phyloP scores from a whole-genome alignment of 345 rosid species.

The Hirschfeldia incana region DNA sequence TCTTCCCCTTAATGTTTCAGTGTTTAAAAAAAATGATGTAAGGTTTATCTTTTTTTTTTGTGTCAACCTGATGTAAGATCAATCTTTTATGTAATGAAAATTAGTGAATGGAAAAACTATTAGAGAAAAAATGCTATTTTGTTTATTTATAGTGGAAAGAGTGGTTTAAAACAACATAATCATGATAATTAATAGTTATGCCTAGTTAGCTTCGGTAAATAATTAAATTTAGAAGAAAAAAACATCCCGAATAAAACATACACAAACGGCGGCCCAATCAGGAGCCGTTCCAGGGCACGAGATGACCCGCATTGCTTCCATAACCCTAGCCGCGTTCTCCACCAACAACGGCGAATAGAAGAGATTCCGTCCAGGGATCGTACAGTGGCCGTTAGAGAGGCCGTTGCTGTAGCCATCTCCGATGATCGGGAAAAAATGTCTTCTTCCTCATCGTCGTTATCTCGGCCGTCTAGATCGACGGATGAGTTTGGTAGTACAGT shows the following conservation, averaged over 20 bases:
- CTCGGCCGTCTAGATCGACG: slow-evolving; percentile 42
- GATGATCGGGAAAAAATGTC: slow-evolving; percentile 6
- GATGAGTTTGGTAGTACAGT: slow-evolving; percentile 74
- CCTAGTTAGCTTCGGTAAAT: not conserved
- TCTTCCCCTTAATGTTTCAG: not conserved
- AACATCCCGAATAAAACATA: no score
- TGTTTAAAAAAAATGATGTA: not conserved
- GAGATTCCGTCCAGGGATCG: slow-evolving; percentile 48
- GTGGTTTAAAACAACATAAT: no score
- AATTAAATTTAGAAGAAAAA: no score
- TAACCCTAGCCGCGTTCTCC: slow-evolving; percentile 62
- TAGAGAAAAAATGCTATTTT: no score
- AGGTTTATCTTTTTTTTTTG: not conserved
- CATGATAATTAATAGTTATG: not conserved
- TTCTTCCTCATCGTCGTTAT: slow-evolving; percentile 17
- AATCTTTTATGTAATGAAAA: not conserved
- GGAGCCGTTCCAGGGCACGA: slow-evolving; percentile 70
- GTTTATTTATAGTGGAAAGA: not conserved
- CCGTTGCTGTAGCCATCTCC: slow-evolving; percentile 6
- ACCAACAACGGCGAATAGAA: slow-evolving; percentile 63
- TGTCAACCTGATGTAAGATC: no score
- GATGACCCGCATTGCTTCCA: slow-evolving; percentile 86
- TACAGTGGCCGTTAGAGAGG: slow-evolving; percentile 52
- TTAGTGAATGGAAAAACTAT: not conserved
- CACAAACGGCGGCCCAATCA: slow-evolving; percentile 55